These are phyloP conservation scores for Debaryomyces hansenii DNA, from an alignment of 805 yeast genomes.

Conservation along the genomic window DNA sequence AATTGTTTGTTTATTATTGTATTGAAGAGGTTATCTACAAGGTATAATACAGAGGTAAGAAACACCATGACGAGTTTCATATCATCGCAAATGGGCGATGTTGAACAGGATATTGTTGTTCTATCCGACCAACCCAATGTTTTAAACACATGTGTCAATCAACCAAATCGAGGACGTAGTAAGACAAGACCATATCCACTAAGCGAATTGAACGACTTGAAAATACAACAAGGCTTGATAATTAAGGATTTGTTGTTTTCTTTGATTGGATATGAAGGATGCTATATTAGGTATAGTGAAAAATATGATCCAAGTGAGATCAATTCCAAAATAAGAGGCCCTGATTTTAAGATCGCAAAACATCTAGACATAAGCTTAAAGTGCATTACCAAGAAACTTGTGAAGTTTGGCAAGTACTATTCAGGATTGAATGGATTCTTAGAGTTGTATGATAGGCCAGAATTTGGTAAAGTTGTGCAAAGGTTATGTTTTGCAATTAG, in stretches of 20 bases:
- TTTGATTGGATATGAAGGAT: slow-evolving; percentile 74
- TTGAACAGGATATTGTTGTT: slow-evolving; percentile 16
- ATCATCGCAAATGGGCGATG: slow-evolving; percentile 9
- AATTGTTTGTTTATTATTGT: not conserved
- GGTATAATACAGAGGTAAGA: not conserved
- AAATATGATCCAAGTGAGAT: slow-evolving; percentile 49
- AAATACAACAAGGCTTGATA: slow-evolving; percentile 71
- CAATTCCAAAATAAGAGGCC: slow-evolving; percentile 56
- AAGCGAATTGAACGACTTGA: slow-evolving; percentile 44
- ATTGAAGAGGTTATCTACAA: not conserved
- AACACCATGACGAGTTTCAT: slow-evolving; percentile 10
- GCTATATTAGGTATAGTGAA: slow-evolving; percentile 67
- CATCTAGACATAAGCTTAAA: slow-evolving; percentile 73
- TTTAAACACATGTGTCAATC: slow-evolving; percentile 12
- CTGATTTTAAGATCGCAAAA: slow-evolving; percentile 72
- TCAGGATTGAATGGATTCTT: slow-evolving; percentile 58
- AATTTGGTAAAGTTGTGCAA: slow-evolving; percentile 73
- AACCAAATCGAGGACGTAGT: slow-evolving; percentile 6
- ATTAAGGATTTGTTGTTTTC: slow-evolving; percentile 69
- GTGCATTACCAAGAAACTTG: slow-evolving; percentile 62
- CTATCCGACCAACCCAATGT: slow-evolving; percentile 15
- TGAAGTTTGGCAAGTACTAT: slow-evolving; percentile 63
- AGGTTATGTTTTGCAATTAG: slow-evolving; percentile 61
- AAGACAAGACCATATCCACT: slow-evolving; percentile 45
- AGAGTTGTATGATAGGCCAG: slow-evolving; percentile 53